Evolutionary conservation across 441 rosid species (phyloP).

Genomic region (Raphanus hybrid): DNA sequence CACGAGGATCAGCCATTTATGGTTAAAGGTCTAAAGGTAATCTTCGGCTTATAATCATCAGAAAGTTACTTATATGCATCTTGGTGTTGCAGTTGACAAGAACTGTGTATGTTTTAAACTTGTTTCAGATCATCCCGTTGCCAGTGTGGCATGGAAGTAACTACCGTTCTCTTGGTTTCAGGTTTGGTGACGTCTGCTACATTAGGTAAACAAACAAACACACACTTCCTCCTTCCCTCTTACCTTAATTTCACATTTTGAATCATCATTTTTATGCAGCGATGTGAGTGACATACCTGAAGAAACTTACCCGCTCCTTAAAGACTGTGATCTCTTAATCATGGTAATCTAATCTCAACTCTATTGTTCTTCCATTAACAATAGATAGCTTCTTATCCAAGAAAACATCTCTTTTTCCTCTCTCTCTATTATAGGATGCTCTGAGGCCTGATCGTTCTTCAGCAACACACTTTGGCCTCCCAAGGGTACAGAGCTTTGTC

Average conservation of each 20-base stretch:
- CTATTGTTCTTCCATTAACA: not conserved
- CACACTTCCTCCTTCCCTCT: not conserved
- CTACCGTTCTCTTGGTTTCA: constrained; percentile 88
- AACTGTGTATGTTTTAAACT: not conserved
- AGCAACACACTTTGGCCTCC: constrained; percentile 64
- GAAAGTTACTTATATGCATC: too few relatives aligned
- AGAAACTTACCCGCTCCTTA: constrained; percentile 80
- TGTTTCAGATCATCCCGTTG: constrained; percentile 71
- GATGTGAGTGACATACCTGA: constrained; percentile 90
- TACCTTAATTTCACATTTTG: not conserved
- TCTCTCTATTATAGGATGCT: constrained; percentile 63
- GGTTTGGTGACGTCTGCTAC: constrained; percentile 84
- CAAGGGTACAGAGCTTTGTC: constrained; percentile 9
- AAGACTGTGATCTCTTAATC: constrained; percentile 71
- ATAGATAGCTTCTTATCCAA: constrained; percentile 24
- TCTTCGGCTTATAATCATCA: not conserved
- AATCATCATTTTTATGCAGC: constrained; percentile 46
- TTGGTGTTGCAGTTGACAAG: not conserved
- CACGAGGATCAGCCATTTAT: constrained; percentile 79
- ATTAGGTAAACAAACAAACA: constrained; percentile 58
- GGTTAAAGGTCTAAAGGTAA: constrained; percentile 73
- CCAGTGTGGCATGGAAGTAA: constrained; percentile 92
- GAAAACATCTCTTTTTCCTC: constrained; percentile 10
- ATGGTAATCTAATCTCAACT: constrained; percentile 48
- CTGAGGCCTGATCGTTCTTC: constrained; percentile 92